Percentiles rank a stretch among this genome's conserved stretches.
These are phyloP conservation scores for Passiflora organensis DNA, from an alignment of 345 rosid species.

Conservation along the genomic window DNA sequence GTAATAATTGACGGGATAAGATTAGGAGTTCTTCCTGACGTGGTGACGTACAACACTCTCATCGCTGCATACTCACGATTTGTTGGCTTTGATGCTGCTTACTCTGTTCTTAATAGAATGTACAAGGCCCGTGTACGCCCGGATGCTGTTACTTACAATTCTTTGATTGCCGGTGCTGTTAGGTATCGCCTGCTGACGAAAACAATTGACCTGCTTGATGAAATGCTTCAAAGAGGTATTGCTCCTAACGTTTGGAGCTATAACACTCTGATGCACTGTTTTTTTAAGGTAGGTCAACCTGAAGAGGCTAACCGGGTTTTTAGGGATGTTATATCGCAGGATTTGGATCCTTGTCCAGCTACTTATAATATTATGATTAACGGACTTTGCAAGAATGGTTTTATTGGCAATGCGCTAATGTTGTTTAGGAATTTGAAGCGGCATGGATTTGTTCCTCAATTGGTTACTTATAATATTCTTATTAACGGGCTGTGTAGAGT, in stretches of 20 bases:
- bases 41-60: slow-evolving; percentile 70
- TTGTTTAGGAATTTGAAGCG: slow-evolving; percentile 47
- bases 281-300: slow-evolving; percentile 56
- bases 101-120: slow-evolving; percentile 56
- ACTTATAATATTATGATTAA: slow-evolving; percentile 68
- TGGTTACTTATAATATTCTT: slow-evolving; percentile 66
- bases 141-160: slow-evolving; percentile 56
- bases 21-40: slow-evolving; percentile 74
- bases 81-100: slow-evolving; percentile 54
- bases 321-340: slow-evolving; percentile 31
- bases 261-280: slow-evolving; percentile 73
- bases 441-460: slow-evolving; percentile 49
- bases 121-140: slow-evolving; percentile 58
- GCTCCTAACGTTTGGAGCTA: slow-evolving; percentile 78
- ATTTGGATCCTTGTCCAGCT: slow-evolving; percentile 34
- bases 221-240: slow-evolving; percentile 60
- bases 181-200: slow-evolving; percentile 32
- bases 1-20: slow-evolving; percentile 56
- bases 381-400: slow-evolving; percentile 75
- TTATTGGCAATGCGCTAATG: slow-evolving; percentile 42
- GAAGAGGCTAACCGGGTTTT: slow-evolving; percentile 60
- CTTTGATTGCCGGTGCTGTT: slow-evolving; percentile 63
- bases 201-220: slow-evolving; percentile 64
- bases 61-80: slow-evolving; percentile 60
- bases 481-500: slow-evolving; percentile 69